Percentiles rank a stretch among this genome's conserved stretches.
Conservation (phyloP, 169 alveolate species). For the Plasmodium knowlesi region DNA sequence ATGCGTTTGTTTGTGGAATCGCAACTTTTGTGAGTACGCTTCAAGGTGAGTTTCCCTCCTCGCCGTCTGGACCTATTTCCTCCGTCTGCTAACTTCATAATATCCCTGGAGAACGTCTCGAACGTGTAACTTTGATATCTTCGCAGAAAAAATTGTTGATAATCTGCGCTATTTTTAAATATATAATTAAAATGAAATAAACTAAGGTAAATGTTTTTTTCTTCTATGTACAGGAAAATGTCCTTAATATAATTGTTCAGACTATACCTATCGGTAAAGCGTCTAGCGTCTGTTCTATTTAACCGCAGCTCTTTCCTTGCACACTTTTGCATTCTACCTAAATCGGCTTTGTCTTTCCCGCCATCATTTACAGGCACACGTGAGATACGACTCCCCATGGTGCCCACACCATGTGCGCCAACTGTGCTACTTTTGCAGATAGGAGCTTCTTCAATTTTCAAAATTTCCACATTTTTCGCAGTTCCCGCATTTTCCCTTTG, state of each 20-base stretch:
- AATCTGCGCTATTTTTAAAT: conserved; percentile 13
- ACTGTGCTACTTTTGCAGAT: not conserved
- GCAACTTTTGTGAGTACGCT: not conserved
- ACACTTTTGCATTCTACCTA: not conserved
- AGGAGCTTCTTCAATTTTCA: not conserved
- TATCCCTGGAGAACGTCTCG: not conserved
- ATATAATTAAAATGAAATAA: conserved; percentile 50
- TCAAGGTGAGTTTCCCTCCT: not conserved
- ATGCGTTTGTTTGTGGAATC: not conserved
- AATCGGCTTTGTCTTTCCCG: not conserved
- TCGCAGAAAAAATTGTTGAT: conserved; percentile 1
- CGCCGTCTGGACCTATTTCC: not conserved
- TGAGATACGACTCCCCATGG: not conserved
- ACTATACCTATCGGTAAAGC: conserved; percentile 13
- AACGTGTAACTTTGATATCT: conserved; percentile 42
- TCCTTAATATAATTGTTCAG: conserved; percentile 33
- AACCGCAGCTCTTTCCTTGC: not conserved
- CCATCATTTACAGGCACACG: not conserved
- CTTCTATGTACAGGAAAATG: conserved; percentile 67
- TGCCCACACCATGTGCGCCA: not conserved
- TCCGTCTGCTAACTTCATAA: not conserved
- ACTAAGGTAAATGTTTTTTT: conserved; percentile 44
- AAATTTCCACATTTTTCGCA: not conserved
- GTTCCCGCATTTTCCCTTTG: not conserved
- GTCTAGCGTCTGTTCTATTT: not conserved